Percentiles rank a stretch among this genome's conserved stretches.
These are phyloP conservation scores for Melastoma candidum DNA, from an alignment of 441 rosid species.

Conservation along the genomic window DNA sequence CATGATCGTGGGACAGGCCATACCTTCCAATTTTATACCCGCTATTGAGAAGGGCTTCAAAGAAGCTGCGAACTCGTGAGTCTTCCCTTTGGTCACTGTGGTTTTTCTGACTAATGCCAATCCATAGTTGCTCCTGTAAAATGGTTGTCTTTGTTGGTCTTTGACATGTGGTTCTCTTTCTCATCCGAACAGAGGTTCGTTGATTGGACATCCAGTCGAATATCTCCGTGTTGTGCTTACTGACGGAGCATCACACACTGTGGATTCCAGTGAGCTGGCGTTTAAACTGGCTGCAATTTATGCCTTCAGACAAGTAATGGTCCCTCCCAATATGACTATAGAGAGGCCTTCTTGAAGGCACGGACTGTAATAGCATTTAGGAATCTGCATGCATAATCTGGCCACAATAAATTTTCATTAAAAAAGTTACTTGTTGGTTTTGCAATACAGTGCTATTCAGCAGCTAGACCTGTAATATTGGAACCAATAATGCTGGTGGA, in stretches of 20 bases:
- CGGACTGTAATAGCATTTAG: too few species aligned
- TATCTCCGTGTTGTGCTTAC: constrained; percentile 69
- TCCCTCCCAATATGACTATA: too few species aligned
- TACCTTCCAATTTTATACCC: constrained; percentile 88
- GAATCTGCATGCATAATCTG: too few species aligned
- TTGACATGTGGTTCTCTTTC: constrained; percentile 1
- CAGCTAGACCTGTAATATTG: constrained; percentile 82
- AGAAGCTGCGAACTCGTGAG: constrained; percentile 97
- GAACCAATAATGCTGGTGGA: constrained; percentile 96
- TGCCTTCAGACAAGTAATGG: constrained; percentile 77
- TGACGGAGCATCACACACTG: constrained; percentile 91
- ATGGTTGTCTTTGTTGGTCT: not conserved
- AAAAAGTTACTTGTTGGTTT: not conserved
- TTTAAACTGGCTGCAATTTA: constrained; percentile 92
- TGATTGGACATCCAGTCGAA: constrained; percentile 95
- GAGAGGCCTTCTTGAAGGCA: not conserved
- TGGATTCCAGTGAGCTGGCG: constrained; percentile 98
- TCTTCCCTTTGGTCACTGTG: not conserved
- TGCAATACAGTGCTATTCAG: constrained; percentile 51
- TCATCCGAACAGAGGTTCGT: constrained; percentile 56
- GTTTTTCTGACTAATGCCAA: not conserved
- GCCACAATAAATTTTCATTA: too few species aligned
- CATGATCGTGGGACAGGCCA: constrained; percentile 87
- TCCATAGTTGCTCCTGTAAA: not conserved
- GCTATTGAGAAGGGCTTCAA: constrained; percentile 96